A percentile compares a stretch with the other conserved stretches of the same genome.
phyloP scores from a whole-genome alignment of 2,329 filamentous ascomycete genomes.

The Aspergillus floridensis region DNA sequence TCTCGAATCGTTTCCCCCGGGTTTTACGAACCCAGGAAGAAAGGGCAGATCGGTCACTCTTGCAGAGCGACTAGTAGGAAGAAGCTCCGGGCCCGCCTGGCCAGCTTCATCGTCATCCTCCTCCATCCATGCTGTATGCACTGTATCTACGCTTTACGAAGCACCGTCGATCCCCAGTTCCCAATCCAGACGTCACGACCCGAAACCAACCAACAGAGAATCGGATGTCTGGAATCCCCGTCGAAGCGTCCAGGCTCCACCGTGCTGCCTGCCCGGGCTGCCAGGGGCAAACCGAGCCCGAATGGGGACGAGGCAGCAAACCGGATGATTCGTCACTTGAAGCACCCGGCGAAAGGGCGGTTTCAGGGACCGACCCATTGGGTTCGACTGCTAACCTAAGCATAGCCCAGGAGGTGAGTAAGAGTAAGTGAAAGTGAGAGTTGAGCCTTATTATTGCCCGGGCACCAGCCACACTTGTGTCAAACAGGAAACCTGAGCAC shows the following conservation, averaged over 20 bases:
- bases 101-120: too few relatives aligned
- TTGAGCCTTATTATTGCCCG: too few relatives aligned
- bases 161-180: slow-evolving; percentile 2
- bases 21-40: slow-evolving; percentile 1
- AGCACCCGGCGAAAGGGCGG: not conserved
- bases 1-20: slow-evolving; percentile 9
- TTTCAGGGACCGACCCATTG: not conserved
- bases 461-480: slow-evolving; percentile 1
- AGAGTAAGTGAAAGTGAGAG: not conserved
- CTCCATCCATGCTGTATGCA: not conserved
- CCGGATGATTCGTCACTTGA: slow-evolving; percentile 11
- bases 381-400: not conserved
- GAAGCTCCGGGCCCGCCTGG: not conserved
- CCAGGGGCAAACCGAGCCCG: slow-evolving; percentile 14
- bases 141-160: not conserved
- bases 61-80: slow-evolving; percentile 9
- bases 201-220: not conserved
- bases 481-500: not conserved
- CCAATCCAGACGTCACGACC: slow-evolving; percentile 1
- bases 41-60: slow-evolving; percentile 19
- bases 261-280: not conserved
- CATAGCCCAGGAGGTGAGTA: not conserved
- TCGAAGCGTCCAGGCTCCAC: slow-evolving; percentile 11
- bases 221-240: slow-evolving; percentile 11
- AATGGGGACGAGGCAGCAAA: slow-evolving; percentile 23